Base-by-base conservation (phyloP, 2,329 filamentous ascomycete genomes). In the Epichloe baconii region DNA sequence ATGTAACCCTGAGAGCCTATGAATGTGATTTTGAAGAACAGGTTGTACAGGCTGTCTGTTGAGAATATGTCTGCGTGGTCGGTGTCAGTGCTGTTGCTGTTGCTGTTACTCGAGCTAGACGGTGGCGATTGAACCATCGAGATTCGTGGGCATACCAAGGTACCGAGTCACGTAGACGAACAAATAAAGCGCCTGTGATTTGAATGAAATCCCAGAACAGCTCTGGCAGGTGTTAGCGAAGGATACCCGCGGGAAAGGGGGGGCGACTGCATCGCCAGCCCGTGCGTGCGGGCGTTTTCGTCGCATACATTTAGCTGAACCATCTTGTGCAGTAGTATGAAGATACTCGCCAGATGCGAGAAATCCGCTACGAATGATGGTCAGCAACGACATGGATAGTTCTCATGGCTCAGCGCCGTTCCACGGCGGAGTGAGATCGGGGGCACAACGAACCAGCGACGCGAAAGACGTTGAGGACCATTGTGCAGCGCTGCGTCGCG, bases 251-350 rank as follows among this genome's bases (percentile, higher is more conserved):
- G 43, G 6, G 2, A 6, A 7, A 15, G 43, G 5, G 23, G 6
- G 45, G 34, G 14, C 41, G 49, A 53, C 44, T 36, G 49, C 51
- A 35, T 44, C 69, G 38, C 31, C 36, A 40, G n/a, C 17, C 15
- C 14, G 8, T 5, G 4, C 14, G 8, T 5, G 4, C 11, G 34
- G 36, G 36, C 21, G 26, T 36, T 19, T 12, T 35, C 3, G 5
- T 19, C 46, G 15, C 82, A 55, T 76, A 96, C 91, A 66, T 88
- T 95, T 44, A 93, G 83, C 65, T 86, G 82, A 61, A 84, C 83
- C 89, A 98, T 98, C 77, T 98, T 98, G 67, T 95, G 89, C 56
- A 98, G 77, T 55, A 98, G 76, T 62, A 98, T 95, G 62, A 95
- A 77, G 66, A 98, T 95, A 50, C 91, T 97, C 57, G 85, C 77